A percentile compares a stretch with the other conserved stretches of the same genome.
These are phyloP conservation scores for Podaxis sp. DNA, from an alignment of 768 basidiomycete species.

Conservation along the genomic window DNA sequence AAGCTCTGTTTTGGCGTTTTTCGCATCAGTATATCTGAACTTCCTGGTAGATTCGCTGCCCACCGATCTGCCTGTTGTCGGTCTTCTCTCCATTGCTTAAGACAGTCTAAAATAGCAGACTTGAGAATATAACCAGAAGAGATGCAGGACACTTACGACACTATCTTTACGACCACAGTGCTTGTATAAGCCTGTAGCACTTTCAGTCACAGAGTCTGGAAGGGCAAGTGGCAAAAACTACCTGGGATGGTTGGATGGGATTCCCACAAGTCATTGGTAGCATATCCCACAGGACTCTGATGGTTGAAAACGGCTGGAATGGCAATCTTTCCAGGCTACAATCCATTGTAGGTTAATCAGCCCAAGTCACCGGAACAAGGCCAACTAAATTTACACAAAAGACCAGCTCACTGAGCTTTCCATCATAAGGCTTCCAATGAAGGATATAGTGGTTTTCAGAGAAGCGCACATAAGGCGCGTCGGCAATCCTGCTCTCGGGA, in stretches of 20 bases:
- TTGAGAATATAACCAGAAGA: background rate
- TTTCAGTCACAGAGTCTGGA: background rate
- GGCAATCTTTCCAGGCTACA: conserved; percentile 16
- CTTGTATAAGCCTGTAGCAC: conserved; percentile 16
- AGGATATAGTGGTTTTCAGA: conserved; percentile 11
- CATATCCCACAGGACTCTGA: conserved; percentile 19
- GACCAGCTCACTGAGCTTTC: conserved; percentile 17
- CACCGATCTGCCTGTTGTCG: conserved; percentile 26
- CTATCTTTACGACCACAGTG: conserved; percentile 21
- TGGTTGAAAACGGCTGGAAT: conserved; percentile 22
- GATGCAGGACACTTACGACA: conserved; percentile 18
- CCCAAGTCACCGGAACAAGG: background rate
- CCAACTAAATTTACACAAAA: conserved; percentile 17
- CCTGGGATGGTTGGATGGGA: conserved; percentile 19
- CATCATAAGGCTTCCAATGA: conserved; percentile 10
- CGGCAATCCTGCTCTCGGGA: conserved; percentile 1
- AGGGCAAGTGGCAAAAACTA: background rate
- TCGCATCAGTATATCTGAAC: background rate
- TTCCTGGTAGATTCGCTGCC: background rate
- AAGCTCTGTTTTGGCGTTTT: conserved; percentile 16
- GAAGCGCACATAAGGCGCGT: conserved; percentile 16
- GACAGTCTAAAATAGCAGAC: conserved; percentile 20
- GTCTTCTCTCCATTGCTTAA: conserved; percentile 29
- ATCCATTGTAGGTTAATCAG: background rate
- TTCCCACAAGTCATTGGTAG: conserved; percentile 21